phyloP scores from a whole-genome alignment of 192 early-diverging fungal genomes.

The Phlyctochytrium arcticum region DNA sequence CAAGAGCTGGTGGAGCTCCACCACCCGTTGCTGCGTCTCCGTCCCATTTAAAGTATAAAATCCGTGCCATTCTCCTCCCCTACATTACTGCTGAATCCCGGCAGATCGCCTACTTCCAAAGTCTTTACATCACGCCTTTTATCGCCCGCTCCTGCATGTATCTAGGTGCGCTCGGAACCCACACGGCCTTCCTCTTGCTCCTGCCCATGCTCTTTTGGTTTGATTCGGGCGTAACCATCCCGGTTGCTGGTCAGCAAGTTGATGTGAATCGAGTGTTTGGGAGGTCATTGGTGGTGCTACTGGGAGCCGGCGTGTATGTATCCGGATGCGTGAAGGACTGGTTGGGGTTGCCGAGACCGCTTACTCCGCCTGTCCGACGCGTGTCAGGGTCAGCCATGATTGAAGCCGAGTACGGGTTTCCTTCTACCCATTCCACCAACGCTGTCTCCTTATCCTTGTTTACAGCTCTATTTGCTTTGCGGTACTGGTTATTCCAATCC shows the following conservation, averaged over 20 bases:
- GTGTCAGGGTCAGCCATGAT: conserved; percentile 63
- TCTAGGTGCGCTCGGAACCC: conserved; percentile 64
- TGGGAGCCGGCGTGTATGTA: conserved; percentile 22
- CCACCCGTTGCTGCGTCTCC: not conserved
- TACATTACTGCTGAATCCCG: not conserved
- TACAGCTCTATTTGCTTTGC: conserved; percentile 20
- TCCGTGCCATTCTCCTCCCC: conserved; percentile 7
- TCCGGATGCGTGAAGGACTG: conserved; percentile 55
- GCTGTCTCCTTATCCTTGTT: conserved; percentile 69
- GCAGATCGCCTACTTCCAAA: conserved; percentile 4
- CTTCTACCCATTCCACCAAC: conserved; percentile 85
- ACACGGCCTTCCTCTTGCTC: conserved; percentile 79
- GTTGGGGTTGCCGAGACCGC: conserved; percentile 79
- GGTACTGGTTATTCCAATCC: conserved; percentile 30
- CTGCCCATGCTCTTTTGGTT: conserved; percentile 81
- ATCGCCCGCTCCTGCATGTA: conserved; percentile 11
- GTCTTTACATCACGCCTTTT: not conserved
- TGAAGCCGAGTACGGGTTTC: conserved; percentile 86
- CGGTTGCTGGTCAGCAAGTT: not conserved
- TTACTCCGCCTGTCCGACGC: conserved; percentile 70
- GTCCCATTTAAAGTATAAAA: not conserved
- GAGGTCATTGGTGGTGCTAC: conserved; percentile 12
- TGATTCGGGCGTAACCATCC: conserved; percentile 39
- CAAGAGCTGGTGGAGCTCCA: not conserved
- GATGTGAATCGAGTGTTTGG: conserved; percentile 22